Evolutionary conservation across 2,329 filamentous ascomycete species (phyloP).

Genomic region (Fusarium sp.): DNA sequence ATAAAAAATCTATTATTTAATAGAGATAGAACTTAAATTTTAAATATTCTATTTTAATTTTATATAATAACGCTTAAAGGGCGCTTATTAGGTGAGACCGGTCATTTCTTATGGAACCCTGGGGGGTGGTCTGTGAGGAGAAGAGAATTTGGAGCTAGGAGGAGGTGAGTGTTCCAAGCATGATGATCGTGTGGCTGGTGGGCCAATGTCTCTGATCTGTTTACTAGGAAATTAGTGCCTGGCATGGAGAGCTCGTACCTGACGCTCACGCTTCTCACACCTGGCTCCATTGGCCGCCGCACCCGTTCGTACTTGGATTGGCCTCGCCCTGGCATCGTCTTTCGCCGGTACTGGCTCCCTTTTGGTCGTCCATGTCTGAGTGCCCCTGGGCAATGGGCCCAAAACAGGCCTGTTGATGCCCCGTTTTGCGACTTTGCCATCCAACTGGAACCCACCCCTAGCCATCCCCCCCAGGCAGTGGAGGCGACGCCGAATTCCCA

Average conservation of each 20-base stretch:
- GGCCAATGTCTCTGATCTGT: constrained; percentile 36
- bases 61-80: no score
- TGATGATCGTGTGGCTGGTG: constrained; percentile 9
- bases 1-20: no score
- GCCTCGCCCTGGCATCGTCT: constrained; percentile 26
- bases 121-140: constrained; percentile 7
- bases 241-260: constrained; percentile 22
- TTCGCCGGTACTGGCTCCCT: constrained; percentile 32
- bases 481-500: constrained; percentile 41
- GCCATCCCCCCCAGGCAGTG: constrained; percentile 24
- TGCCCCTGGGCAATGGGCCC: constrained; percentile 34
- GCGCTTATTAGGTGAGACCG: no score
- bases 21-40: no score
- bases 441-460: constrained; percentile 29
- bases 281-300: constrained; percentile 13
- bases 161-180: constrained; percentile 10
- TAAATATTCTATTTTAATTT: no score
- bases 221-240: constrained; percentile 34
- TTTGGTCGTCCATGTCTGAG: constrained; percentile 30
- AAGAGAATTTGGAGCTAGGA: constrained; percentile 1
- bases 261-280: constrained; percentile 30
- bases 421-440: constrained; percentile 32
- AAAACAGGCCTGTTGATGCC: constrained; percentile 37
- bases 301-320: constrained; percentile 25
- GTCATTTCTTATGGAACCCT: no score